Evolutionary conservation across 208 protist genomes (phyloP), one percentile per base, ranked within the genome.

Genomic region (Trypanosomatidae sp.): DNA sequence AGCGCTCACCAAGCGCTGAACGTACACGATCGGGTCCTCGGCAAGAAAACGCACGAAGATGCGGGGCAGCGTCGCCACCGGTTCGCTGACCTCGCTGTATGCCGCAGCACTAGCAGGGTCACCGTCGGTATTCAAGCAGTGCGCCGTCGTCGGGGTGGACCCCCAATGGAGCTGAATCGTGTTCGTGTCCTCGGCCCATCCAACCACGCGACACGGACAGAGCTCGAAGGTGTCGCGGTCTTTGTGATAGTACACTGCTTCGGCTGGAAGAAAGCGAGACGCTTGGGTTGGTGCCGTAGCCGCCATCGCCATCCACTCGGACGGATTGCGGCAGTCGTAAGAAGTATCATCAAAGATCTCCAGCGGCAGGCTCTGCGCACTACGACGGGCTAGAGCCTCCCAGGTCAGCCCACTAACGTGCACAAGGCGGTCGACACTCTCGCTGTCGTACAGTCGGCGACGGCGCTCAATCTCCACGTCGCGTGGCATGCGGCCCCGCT

Each of bases 271-370:
- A 79, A 94, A 97, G 13, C 80, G 83, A 30, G 89, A 73, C 33
- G 49, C 46, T 53, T 36, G 76, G 66, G 68, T 90, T 65, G 52
- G 79, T 65, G 75, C 72, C 25, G 55, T 80, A 12, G 67, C 64
- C 30, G 94, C 94, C 71, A 98, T 95, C 56, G 81, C 83, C 89
- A 96, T 98, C 93, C 94, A 98, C 87, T 98, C 94, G 8, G 82
- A 80, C 15, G 94, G 91, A 69, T 92, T 97, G 60, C 95, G 90
- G 70, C 75, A 87, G 73, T 99, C 98, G 77, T 97, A 98, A 3
- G 98, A 98, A 25, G 93, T 98, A 83, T 99, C 94, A 79, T 99
- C 98, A 77, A 99, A 99, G 9, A 94, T 71, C 77, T 98, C 92
- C 6, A 99, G 84, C 3, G 96, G 96, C 19, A 99, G 73, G 36